Base-by-base conservation (phyloP, 441 rosid species). In the Capsella rubella region DNA sequence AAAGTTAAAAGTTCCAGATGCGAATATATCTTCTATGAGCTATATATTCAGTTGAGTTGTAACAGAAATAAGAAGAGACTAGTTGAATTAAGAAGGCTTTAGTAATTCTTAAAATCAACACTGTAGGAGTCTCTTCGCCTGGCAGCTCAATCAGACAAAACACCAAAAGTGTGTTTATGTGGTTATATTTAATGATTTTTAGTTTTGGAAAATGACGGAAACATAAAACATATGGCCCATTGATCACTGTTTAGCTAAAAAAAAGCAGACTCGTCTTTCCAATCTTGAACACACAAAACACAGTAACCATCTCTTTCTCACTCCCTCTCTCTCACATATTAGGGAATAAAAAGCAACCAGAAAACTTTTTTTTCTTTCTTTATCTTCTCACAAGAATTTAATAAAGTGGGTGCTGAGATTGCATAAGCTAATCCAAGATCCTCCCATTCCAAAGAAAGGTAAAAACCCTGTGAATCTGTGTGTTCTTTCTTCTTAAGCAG, bases 221-320 rank as follows among this genome's bases (percentile, higher is more conserved):
- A 25, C 53, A 21, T 21, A 62, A 69, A 40, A 42, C 52, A n/a
- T 62, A 61, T 69, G 74, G 64, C 50, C 70, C 70, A 68, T 18
- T 45, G 16, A 62, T 18, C 66, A 76, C 79, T 76, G 75, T 76
- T 76, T 76, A 45, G 65, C 71, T 69, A 27, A 16, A 53, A 76
- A 73, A 55, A 61, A 69, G 79, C 59, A 62, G 52, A 49, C 59
- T 76, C 59, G 9, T 69, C 56, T 75, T 75, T 34, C 79, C 75
- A 69, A 69, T 76, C 70, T 76, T 37, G 79, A 76, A 62, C 79
- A 63, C 74, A 53, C 52, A 75, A 21, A 52, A 59, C 16, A 34
- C 68, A 59, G 67, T 40, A 14, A 1, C 73, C 67, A 29, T 31
- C 54, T 45, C 50, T 55, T 46, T 65, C 53, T 61, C 16, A 54